Evolutionary conservation across 2,329 filamentous ascomycete species (phyloP), one percentile per base, ranked within the genome.

Genomic region (Herpotrichia juniperi): DNA sequence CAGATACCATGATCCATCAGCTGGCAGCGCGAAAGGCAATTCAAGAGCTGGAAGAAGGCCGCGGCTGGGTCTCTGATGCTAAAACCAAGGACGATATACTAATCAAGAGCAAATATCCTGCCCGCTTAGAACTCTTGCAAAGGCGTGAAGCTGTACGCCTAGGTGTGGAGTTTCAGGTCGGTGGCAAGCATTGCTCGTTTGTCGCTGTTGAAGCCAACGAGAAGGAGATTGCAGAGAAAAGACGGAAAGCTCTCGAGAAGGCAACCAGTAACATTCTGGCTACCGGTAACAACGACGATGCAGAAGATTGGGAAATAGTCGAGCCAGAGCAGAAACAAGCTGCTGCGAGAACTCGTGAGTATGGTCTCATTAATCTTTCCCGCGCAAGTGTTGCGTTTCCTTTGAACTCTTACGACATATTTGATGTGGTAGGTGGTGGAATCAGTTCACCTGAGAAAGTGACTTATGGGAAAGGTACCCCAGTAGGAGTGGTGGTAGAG

Each of bases 141-240:
- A 79, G 86, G 64, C 79, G 80, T 2, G 87, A 90, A 63, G 86
- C 81, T n/a, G 84, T 90, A 1, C 76, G 82, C 0, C 76, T 91
- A 0, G 87, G 88, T 0, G 78, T 85, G 14, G 75, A 79, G 49
- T 89, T 83, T 62, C 86, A 89, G 59, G 81, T 91, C 11, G 83
- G 79, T 3, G 82, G 86, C 1, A 87, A 85, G 63, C 87, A 83
- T 80, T 88, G 84, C 61, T 88, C 86, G 0, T 91, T 90, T 56
- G 83, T 91, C 2, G 88, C 88, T 1, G 77, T 88, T 2, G 77
- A 86, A 55, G 72, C 77, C 4, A 71, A 76, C 16, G 54, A 59
- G 17, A 57, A 30, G 8, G 53, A 58, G n/a, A 62, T 63, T 19
- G 53, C 49, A 10, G 50, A 47, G 48, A 56, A 53, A 34, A 47